phyloP scores from a whole-genome alignment of 352 stramenopile species.

The Pythium sp. region DNA sequence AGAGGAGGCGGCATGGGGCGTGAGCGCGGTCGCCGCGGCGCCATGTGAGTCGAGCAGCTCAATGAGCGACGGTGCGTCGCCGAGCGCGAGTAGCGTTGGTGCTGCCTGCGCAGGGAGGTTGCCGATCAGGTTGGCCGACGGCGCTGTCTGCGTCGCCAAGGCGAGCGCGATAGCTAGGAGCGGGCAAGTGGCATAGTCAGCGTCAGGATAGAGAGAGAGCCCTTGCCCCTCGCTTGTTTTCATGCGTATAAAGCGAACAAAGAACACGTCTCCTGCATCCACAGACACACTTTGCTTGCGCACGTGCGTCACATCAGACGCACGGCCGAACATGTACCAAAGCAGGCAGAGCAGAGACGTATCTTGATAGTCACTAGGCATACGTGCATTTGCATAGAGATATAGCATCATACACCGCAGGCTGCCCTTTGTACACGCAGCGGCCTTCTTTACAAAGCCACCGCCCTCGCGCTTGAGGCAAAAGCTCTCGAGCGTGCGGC shows the following conservation, averaged over 20 bases:
- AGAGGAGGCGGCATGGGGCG: neutral
- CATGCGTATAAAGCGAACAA: slow-evolving; percentile 6
- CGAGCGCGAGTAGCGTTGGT: neutral
- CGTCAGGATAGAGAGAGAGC: slow-evolving; percentile 5
- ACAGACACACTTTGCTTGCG: neutral
- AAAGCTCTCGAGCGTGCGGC: neutral
- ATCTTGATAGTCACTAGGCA: neutral
- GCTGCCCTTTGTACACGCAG: neutral
- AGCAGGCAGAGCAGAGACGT: neutral
- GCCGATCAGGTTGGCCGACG: slow-evolving; percentile 1
- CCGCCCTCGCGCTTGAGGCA: slow-evolving; percentile 1
- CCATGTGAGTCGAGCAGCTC: neutral
- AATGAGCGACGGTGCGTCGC: neutral
- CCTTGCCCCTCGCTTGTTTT: slow-evolving; percentile 5
- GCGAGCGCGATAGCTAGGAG: neutral
- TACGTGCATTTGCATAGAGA: neutral
- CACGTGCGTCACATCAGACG: neutral
- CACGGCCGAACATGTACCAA: neutral
- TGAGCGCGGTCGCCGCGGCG: neutral
- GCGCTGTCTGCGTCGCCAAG: slow-evolving; percentile 3
- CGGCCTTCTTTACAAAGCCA: neutral
- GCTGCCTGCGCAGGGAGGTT: neutral
- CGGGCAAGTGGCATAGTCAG: slow-evolving; percentile 1
- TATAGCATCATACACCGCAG: neutral
- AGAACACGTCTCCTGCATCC: slow-evolving; percentile 4